Base-by-base conservation (phyloP, 1,139 yeast genomes). In the Debaryomyces robertsiae region DNA sequence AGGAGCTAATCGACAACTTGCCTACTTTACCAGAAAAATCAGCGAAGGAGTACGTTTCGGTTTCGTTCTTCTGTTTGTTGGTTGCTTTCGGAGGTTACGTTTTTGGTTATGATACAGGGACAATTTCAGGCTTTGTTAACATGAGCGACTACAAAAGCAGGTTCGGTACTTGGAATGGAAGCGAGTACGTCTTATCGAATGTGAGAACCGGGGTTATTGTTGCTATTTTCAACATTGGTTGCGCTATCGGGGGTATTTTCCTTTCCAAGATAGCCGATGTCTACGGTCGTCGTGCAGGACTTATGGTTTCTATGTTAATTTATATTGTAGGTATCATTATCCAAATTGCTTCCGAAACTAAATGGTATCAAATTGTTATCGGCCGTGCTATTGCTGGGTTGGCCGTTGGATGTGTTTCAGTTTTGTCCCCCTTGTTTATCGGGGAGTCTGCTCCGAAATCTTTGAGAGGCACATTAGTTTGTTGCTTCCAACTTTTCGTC, bases 21-120 rank as follows among this genome's bases (percentile, higher is more conserved):
- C 51, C 39, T 29, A 45, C 24, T 39, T 43, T 60, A 38, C 63
- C 58, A 16, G 55, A 61, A 38, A 65, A 63, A 49, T 47, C 60
- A 11, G 46, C 46, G 35, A 60, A 54, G 32, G 71, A 65, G 32
- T 60, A 69, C 49, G 40, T 66, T 22, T 50, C 62, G 30, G 62
- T 65, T 27, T 59, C 65, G 39, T 49, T 65, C 39, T 65, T 69
- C 52, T 69, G 75, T 56, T 54, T 71, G 27, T 49, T 73, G 31
- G 63, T 75, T 31, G 77, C 87, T 6, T 73, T 80, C 47, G 82
- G 84, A 24, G 89, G 89, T 2, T 77, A 81, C 45, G 75, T 81
- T 10, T 81, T 81, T 50, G 90, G 90, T 9, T 82, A 79, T 67
- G 90, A 83, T 60, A 80, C 84, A 33, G 89, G 89, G 37, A 81